phyloP scores from a whole-genome alignment of 164 flowering plant genomes.

The Saururus chinensis region DNA sequence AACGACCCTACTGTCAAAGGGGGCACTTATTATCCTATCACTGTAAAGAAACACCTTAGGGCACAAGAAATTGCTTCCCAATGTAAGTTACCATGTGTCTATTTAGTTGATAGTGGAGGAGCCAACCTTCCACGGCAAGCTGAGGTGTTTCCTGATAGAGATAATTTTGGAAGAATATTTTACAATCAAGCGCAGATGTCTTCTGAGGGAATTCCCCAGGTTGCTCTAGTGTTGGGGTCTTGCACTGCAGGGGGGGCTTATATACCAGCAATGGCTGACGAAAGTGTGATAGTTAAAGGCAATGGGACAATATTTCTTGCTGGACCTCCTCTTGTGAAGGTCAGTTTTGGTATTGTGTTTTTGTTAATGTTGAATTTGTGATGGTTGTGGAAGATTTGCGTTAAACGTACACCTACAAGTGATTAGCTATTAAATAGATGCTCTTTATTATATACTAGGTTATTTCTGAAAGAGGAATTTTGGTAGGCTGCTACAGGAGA shows the following conservation, averaged over 20 bases:
- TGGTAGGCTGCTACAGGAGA: conserved; percentile 98
- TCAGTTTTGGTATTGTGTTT: conserved; percentile 21
- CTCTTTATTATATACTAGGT: conserved; percentile 11
- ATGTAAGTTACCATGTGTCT: conserved; percentile 83
- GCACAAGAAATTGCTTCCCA: conserved; percentile 96
- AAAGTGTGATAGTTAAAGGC: conserved; percentile 96
- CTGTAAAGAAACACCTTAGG: conserved; percentile 92
- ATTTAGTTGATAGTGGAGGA: conserved; percentile 98
- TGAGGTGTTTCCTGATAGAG: conserved; percentile 92
- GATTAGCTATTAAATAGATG: neutral
- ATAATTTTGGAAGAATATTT: conserved; percentile 89
- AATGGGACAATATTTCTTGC: conserved; percentile 97
- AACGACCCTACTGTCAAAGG: conserved; percentile 97
- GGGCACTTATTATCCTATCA: conserved; percentile 94
- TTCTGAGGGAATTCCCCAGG: conserved; percentile 83
- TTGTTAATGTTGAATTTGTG: too few relatives aligned
- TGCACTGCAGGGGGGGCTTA: conserved; percentile 99
- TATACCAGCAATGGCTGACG: conserved; percentile 99
- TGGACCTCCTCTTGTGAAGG: conserved; percentile 99
- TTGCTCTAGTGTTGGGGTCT: conserved; percentile 90
- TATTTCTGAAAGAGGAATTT: conserved; percentile 26
- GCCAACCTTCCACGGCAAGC: conserved; percentile 98
- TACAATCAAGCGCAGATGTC: conserved; percentile 93
- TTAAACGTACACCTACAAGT: neutral
- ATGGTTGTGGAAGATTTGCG: neutral